Percentiles rank a stretch among this genome's conserved stretches.
phyloP scores from a whole-genome alignment of 2,329 filamentous ascomycete species.

The Colletotrichum sp. region DNA sequence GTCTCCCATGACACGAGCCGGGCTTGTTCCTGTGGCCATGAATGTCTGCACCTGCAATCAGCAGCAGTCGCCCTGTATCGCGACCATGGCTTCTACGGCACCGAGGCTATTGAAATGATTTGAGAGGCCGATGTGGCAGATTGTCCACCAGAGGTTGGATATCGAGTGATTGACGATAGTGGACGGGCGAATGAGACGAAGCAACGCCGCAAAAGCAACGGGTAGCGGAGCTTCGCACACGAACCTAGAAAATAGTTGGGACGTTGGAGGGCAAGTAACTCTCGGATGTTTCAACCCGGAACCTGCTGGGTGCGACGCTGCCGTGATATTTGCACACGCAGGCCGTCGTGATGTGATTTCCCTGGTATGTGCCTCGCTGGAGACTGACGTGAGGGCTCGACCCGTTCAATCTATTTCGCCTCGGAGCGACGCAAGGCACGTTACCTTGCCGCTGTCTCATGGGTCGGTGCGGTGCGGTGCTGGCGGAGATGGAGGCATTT shows the following conservation, averaged over 20 bases:
- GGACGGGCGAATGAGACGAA: background rate
- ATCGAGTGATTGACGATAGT: background rate
- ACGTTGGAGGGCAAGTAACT: background rate
- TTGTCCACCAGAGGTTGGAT: background rate
- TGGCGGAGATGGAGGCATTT: background rate
- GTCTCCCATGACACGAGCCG: background rate
- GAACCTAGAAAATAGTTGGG: background rate
- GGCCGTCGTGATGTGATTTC: background rate
- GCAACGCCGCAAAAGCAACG: background rate
- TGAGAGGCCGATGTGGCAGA: background rate
- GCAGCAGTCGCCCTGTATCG: background rate
- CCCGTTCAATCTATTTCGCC: background rate
- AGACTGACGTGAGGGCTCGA: background rate
- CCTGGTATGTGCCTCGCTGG: background rate
- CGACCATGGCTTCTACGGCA: background rate
- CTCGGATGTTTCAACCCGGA: constrained; percentile 1
- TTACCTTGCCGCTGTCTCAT: background rate
- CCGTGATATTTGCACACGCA: background rate
- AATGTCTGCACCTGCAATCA: background rate
- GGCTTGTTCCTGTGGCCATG: background rate
- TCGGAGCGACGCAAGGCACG: background rate
- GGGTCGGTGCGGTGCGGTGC: background rate
- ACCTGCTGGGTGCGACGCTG: background rate
- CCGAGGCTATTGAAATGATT: background rate
- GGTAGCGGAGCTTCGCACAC: background rate